A percentile compares a stretch with the other conserved stretches of the same genome.
Evolutionary conservation across 2,329 filamentous ascomycete genomes (phyloP).

Genomic region (Colletotrichum chrysophilum): DNA sequence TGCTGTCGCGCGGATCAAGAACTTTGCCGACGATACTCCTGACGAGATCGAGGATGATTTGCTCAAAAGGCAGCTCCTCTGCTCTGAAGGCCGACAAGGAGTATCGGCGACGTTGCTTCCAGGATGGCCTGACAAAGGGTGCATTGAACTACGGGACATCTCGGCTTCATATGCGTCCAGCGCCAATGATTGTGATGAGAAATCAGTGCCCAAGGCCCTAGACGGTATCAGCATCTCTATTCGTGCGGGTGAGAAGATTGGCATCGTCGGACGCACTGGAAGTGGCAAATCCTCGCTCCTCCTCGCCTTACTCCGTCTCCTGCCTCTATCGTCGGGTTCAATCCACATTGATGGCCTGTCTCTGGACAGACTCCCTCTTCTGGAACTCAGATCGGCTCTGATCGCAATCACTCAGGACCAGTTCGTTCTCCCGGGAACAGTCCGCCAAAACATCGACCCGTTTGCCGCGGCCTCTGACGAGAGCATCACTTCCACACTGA

Average conservation of each 20-base stretch:
- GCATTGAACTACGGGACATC: constrained; percentile 34
- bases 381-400: constrained; percentile 22
- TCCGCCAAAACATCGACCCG: constrained; percentile 63
- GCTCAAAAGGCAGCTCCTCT: background rate
- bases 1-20: constrained; percentile 31
- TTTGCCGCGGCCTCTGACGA: constrained; percentile 35
- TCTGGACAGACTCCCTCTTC: constrained; percentile 15
- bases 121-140: constrained; percentile 37
- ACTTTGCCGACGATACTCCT: constrained; percentile 30
- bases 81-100: background rate
- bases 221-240: constrained; percentile 45
- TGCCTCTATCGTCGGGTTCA: constrained; percentile 41
- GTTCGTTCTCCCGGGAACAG: constrained; percentile 13
- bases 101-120: constrained; percentile 10
- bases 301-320: constrained; percentile 46
- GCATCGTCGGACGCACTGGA: constrained; percentile 40
- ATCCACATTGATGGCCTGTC: constrained; percentile 39
- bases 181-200: constrained; percentile 26
- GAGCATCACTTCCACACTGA: background rate
- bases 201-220: constrained; percentile 24
- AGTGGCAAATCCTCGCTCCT: constrained; percentile 29
- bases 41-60: constrained; percentile 29
- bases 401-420: constrained; percentile 18
- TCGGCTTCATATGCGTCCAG: background rate
- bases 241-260: constrained; percentile 34